These are phyloP conservation scores for Chrysosphaeria jannelii DNA, from an alignment of 2,329 filamentous ascomycete species.

Conservation along the genomic window DNA sequence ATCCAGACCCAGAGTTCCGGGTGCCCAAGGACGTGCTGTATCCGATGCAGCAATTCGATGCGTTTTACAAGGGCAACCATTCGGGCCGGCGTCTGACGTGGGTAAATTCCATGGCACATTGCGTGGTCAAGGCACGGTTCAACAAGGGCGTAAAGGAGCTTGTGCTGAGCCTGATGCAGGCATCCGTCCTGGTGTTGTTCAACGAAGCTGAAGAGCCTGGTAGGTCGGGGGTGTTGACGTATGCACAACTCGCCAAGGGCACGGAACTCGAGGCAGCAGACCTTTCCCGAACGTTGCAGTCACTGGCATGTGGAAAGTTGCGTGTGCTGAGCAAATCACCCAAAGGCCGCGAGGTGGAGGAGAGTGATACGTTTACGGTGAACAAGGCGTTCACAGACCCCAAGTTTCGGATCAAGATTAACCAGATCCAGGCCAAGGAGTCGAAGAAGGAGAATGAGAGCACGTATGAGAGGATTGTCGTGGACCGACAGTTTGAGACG, in stretches of 20 bases:
- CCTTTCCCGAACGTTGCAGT: constrained; percentile 73
- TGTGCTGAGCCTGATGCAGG: constrained; percentile 74
- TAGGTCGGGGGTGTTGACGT: constrained; percentile 30
- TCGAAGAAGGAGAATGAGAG: constrained; percentile 84
- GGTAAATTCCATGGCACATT: constrained; percentile 85
- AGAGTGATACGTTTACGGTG: constrained; percentile 58
- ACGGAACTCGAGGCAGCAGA: constrained; percentile 51
- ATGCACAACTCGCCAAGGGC: constrained; percentile 41
- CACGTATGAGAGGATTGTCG: constrained; percentile 67
- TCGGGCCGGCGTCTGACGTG: constrained; percentile 63
- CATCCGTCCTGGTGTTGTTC: constrained; percentile 70
- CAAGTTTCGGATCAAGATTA: constrained; percentile 88
- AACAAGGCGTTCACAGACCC: constrained; percentile 49
- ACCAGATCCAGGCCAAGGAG: constrained; percentile 92
- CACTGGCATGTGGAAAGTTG: constrained; percentile 69
- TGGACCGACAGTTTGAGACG: constrained; percentile 82
- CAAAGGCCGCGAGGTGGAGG: constrained; percentile 49
- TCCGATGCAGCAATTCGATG: constrained; percentile 57
- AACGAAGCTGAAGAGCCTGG: constrained; percentile 23
- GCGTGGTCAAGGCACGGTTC: constrained; percentile 56
- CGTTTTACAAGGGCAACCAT: constrained; percentile 71
- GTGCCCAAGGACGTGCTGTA: constrained; percentile 45
- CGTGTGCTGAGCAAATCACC: constrained; percentile 65
- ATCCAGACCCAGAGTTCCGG: constrained; percentile 31
- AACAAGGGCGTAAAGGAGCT: constrained; percentile 60